phyloP scores from a whole-genome alignment of 441 rosid genomes.

The Rhodomyrtus psidioides region DNA sequence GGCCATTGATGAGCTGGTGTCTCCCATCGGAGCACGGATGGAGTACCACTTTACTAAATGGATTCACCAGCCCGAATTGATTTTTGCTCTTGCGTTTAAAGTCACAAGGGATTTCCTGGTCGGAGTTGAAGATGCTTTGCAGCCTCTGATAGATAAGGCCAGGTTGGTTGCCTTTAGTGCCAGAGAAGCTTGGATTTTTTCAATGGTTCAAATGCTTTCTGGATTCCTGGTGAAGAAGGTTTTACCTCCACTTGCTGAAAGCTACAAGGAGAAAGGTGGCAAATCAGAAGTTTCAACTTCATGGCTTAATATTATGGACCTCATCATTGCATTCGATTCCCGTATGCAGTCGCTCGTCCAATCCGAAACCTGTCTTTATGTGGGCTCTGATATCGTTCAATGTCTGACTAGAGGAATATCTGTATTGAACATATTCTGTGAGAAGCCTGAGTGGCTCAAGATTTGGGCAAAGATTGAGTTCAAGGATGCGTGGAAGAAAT shows the following conservation, averaged over 20 bases:
- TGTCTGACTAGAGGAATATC: conserved; percentile 35
- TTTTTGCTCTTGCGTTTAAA: conserved; percentile 57
- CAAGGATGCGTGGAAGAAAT: conserved; percentile 63
- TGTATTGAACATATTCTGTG: conserved; percentile 43
- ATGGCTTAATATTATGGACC: conserved; percentile 77
- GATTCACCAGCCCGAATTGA: conserved; percentile 65
- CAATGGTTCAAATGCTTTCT: conserved; percentile 64
- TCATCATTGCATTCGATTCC: conserved; percentile 57
- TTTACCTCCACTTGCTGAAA: conserved; percentile 42
- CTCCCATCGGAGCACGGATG: conserved; percentile 62
- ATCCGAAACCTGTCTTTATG: conserved; percentile 39
- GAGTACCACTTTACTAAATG: conserved; percentile 78
- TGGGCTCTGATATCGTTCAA: conserved; percentile 21
- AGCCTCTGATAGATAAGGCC: conserved; percentile 77
- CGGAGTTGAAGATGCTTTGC: conserved; percentile 68
- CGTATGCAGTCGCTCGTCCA: conserved; percentile 43
- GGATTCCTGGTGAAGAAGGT: conserved; percentile 42
- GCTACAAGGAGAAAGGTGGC: conserved; percentile 32
- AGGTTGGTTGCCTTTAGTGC: conserved; percentile 58
- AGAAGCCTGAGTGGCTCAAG: conserved; percentile 63
- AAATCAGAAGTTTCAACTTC: conserved; percentile 40
- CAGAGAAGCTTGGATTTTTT: conserved; percentile 82
- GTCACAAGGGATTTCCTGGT: conserved; percentile 53
- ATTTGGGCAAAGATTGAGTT: conserved; percentile 80
- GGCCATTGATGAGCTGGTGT: conserved; percentile 69